Conservation (phyloP, 768 basidiomycete genomes). For the Lyophyllum atratum region DNA sequence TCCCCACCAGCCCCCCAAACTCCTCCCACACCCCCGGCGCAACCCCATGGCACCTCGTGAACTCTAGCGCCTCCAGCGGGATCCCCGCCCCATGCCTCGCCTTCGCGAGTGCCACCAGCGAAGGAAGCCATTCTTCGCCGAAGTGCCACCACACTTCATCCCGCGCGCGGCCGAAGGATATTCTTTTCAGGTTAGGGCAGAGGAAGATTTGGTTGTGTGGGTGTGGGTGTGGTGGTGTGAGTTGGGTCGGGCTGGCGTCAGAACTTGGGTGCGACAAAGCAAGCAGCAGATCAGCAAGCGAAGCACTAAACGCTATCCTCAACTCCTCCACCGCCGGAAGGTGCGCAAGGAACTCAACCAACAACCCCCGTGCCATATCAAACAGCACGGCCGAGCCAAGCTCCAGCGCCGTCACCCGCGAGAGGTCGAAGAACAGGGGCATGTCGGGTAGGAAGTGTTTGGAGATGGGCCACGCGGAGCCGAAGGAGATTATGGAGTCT, state of each 20-base stretch:
- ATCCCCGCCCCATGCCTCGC: conserved; percentile 13
- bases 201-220: conserved; percentile 7
- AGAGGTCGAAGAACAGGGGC: conserved; percentile 11
- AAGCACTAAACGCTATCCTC: background rate
- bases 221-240: background rate
- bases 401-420: conserved; percentile 30
- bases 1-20: background rate
- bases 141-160: conserved; percentile 36
- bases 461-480: background rate
- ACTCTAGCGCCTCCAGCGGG: conserved; percentile 25
- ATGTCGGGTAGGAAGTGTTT: background rate
- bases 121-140: conserved; percentile 28
- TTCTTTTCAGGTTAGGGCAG: conserved; percentile 25
- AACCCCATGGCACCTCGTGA: conserved; percentile 22
- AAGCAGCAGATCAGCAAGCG: background rate
- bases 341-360: background rate
- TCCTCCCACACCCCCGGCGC: background rate
- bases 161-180: conserved; percentile 33
- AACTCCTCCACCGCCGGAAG: background rate
- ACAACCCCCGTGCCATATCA: background rate
- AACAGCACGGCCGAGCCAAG: conserved; percentile 23
- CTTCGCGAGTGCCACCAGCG: conserved; percentile 17
- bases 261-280: background rate
- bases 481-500: conserved; percentile 6
- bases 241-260: background rate